Percentiles rank a stretch among this genome's conserved stretches.
phyloP scores from a whole-genome alignment of 1,284 basidiomycete genomes.

The Coriolopsis trogii region DNA sequence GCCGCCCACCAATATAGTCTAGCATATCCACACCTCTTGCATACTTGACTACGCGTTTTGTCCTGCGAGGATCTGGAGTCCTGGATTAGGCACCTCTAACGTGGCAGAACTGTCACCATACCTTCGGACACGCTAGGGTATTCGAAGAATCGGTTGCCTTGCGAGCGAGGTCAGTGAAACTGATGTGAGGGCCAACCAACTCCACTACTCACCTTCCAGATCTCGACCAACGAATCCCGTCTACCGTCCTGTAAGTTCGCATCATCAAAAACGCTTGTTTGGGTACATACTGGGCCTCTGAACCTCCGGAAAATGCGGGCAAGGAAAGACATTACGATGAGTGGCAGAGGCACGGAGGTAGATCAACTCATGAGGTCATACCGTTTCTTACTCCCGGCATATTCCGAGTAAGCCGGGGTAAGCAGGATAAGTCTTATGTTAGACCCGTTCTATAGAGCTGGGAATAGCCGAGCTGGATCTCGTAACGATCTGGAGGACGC shows the following conservation, averaged over 20 bases:
- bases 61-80: slow-evolving; percentile 23
- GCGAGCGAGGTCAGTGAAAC: neutral
- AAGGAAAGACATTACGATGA: slow-evolving; percentile 26
- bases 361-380: neutral
- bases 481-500: neutral
- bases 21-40: slow-evolving; percentile 31
- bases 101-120: neutral
- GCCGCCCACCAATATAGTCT: slow-evolving; percentile 30
- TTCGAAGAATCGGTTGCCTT: slow-evolving; percentile 36
- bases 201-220: slow-evolving; percentile 28
- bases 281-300: slow-evolving; percentile 27
- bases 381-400: neutral
- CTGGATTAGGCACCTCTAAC: too few species aligned
- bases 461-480: neutral
- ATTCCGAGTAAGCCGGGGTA: neutral
- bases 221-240: slow-evolving; percentile 31
- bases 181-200: neutral
- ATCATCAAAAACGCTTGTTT: neutral
- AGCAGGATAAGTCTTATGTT: neutral
- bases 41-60: slow-evolving; percentile 38
- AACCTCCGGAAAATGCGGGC: slow-evolving; percentile 26
- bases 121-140: slow-evolving; percentile 30
- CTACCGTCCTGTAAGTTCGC: slow-evolving; percentile 16
- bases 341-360: neutral
- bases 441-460: neutral